Evolutionary conservation across 768 basidiomycete species (phyloP).

Genomic region (Kwoniella sp.): DNA sequence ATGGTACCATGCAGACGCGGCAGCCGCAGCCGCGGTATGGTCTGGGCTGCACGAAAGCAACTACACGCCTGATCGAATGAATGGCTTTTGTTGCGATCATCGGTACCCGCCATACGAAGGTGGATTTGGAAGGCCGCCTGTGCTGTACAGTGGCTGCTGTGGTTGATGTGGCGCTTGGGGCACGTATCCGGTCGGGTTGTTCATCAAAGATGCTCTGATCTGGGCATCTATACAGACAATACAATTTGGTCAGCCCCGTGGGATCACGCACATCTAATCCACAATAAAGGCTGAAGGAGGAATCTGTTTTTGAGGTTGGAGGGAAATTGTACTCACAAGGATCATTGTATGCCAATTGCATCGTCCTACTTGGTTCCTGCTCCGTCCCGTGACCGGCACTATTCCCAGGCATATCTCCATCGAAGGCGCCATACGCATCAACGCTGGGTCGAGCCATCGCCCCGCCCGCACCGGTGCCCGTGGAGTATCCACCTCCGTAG

Average conservation of each 20-base stretch:
- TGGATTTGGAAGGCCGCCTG: conserved; percentile 34
- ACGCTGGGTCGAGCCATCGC: conserved; percentile 61
- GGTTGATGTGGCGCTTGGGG: conserved; percentile 9
- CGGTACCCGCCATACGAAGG: conserved; percentile 38
- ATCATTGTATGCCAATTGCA: conserved; percentile 67
- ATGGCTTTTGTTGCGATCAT: background rate
- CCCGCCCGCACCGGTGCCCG: background rate
- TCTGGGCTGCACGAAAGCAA: no score
- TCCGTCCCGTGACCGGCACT: conserved; percentile 63
- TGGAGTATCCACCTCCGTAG: background rate
- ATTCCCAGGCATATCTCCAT: conserved; percentile 79
- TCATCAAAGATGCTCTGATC: conserved; percentile 38
- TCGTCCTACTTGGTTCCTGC: conserved; percentile 74
- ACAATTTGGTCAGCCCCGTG: conserved; percentile 1
- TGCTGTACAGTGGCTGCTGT: conserved; percentile 16
- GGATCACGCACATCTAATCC: no score
- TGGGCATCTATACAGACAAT: conserved; percentile 34
- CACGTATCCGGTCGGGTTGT: conserved; percentile 17
- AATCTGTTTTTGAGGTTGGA: no score
- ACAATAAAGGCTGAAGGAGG: no score
- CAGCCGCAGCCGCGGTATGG: no score
- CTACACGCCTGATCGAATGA: no score
- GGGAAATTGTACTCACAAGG: conserved; percentile 45
- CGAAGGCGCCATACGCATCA: conserved; percentile 88
- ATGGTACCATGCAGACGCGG: no score